phyloP scores from a whole-genome alignment of 495 filamentous ascomycete genomes.

The Trichocladium antarcticum region DNA sequence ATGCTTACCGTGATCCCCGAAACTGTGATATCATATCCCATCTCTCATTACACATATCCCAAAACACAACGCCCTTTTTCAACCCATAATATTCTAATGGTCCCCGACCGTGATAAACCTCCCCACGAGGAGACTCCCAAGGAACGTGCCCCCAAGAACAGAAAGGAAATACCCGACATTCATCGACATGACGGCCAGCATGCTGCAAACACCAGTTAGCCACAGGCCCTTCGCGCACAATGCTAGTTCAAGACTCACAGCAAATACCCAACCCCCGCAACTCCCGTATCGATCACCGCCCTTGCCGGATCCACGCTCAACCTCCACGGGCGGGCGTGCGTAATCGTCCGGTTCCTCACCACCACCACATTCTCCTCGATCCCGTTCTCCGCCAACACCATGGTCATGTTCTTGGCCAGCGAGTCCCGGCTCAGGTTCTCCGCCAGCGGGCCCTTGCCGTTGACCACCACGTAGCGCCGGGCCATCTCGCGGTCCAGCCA shows the following conservation, averaged over 20 bases:
- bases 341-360: constrained; percentile 41
- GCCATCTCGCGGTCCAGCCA: constrained; percentile 54
- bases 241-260: constrained; percentile 62
- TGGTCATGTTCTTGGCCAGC: constrained; percentile 48
- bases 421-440: constrained; percentile 40
- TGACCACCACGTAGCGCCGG: constrained; percentile 64
- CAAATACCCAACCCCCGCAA: constrained; percentile 71
- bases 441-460: constrained; percentile 48
- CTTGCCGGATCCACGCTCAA: constrained; percentile 67
- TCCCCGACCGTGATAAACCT: constrained; percentile 41
- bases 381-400: constrained; percentile 54
- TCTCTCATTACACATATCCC: background rate
- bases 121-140: constrained; percentile 73
- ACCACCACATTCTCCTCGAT: constrained; percentile 65
- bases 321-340: constrained; percentile 54
- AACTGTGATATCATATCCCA: no score
- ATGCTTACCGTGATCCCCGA: no score
- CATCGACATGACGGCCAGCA: constrained; percentile 97
- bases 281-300: constrained; percentile 53
- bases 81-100: constrained; percentile 20
- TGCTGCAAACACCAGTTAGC: constrained; percentile 42
- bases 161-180: constrained; percentile 95
- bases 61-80: background rate
- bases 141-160: constrained; percentile 67
- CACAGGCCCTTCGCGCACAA: no score